phyloP scores from a whole-genome alignment of 2,329 filamentous ascomycete genomes.

The Saccharata proteae region DNA sequence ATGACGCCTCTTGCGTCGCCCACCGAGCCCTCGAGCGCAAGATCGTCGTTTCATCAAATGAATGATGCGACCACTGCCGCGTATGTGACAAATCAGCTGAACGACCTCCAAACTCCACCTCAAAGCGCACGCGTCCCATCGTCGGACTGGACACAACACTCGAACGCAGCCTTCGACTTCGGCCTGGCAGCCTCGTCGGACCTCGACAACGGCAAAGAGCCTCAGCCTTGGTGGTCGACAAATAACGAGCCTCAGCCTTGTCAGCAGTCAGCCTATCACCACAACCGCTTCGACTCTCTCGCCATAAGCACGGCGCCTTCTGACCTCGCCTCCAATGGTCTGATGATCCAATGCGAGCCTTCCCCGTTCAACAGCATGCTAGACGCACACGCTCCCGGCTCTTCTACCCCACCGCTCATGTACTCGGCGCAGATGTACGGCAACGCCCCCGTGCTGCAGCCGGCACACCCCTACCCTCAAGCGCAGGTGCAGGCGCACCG shows the following conservation, averaged over 20 bases:
- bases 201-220: constrained; percentile 13
- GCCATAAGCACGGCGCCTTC: constrained; percentile 8
- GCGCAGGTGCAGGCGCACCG: constrained; percentile 1
- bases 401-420: constrained; percentile 6
- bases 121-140: constrained; percentile 19
- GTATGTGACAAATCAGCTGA: constrained; percentile 12
- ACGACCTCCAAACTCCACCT: constrained; percentile 23
- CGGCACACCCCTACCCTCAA: constrained; percentile 3
- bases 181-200: constrained; percentile 20
- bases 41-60: constrained; percentile 12
- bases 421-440: constrained; percentile 7
- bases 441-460: neutral
- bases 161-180: constrained; percentile 19
- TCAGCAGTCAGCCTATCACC: constrained; percentile 11
- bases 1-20: constrained; percentile 8
- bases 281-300: constrained; percentile 10
- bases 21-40: constrained; percentile 3
- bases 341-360: constrained; percentile 10
- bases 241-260: constrained; percentile 12
- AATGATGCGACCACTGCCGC: constrained; percentile 13
- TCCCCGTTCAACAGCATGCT: constrained; percentile 7
- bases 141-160: constrained; percentile 19
- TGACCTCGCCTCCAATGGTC: constrained; percentile 7
- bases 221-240: constrained; percentile 18
- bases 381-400: constrained; percentile 4